A percentile compares a stretch with the other conserved stretches of the same genome.
Evolutionary conservation across 768 basidiomycete genomes (phyloP).

Genomic region (Suillus discolor): DNA sequence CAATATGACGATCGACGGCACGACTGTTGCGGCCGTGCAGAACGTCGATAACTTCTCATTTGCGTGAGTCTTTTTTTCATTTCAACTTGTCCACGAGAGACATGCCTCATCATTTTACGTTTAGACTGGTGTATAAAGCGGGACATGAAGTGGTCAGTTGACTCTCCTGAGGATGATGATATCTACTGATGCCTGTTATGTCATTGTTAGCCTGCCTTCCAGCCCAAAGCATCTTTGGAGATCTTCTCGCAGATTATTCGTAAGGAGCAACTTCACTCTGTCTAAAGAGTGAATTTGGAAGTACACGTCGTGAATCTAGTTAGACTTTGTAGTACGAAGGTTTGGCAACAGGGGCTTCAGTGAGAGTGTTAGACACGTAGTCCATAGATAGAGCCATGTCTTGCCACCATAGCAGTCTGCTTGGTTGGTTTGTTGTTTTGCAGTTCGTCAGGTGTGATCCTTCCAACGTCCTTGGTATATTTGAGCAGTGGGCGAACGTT

Average conservation of each 20-base stretch:
- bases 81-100: neutral
- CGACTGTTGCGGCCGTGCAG: conserved; percentile 57
- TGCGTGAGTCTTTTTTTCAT: conserved; percentile 48
- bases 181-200: neutral
- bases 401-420: too few relatives aligned
- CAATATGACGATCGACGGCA: conserved; percentile 60
- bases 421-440: too few relatives aligned
- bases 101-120: neutral
- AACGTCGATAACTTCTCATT: conserved; percentile 56
- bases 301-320: too few relatives aligned
- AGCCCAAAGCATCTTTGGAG: conserved; percentile 56
- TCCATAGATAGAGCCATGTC: too few relatives aligned
- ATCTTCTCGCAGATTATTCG: conserved; percentile 60
- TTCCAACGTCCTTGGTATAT: too few relatives aligned
- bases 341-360: too few relatives aligned
- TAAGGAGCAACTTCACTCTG: conserved; percentile 56
- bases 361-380: too few relatives aligned
- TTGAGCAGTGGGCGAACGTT: too few relatives aligned
- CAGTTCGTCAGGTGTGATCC: too few relatives aligned
- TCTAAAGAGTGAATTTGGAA: conserved; percentile 20
- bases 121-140: conserved; percentile 55
- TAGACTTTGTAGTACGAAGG: too few relatives aligned
- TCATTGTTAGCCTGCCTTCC: conserved; percentile 56
- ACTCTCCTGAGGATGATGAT: neutral
- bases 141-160: conserved; percentile 67